Conservation (phyloP, 192 early-diverging fungal species). For the Coemansia sp. region DNA sequence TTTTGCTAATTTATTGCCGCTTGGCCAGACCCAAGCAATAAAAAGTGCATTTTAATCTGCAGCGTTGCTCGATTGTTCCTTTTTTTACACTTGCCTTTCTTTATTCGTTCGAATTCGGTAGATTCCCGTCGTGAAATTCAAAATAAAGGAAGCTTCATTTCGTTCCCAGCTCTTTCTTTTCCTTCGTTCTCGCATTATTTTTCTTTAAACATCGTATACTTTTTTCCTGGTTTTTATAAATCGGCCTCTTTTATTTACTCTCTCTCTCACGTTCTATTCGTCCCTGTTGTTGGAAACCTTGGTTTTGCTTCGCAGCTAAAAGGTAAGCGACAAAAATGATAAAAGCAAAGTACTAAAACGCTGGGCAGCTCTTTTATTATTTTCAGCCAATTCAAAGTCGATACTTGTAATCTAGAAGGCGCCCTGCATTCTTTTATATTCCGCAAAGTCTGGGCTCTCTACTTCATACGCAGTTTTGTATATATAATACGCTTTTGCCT, state of each 20-base stretch:
- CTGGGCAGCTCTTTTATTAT: not conserved
- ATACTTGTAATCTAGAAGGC: not conserved
- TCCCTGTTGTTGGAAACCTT: too few species aligned
- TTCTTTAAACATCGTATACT: not conserved
- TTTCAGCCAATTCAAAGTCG: not conserved
- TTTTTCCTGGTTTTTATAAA: not conserved
- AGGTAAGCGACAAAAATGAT: not conserved
- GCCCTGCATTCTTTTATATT: not conserved
- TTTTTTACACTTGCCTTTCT: not conserved
- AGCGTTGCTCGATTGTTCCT: not conserved
- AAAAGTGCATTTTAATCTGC: not conserved
- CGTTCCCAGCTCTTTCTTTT: not conserved
- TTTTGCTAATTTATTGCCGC: not conserved
- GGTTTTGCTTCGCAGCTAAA: too few species aligned
- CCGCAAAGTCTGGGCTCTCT: too few species aligned
- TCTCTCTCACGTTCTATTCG: not conserved
- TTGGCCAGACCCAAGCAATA: not conserved
- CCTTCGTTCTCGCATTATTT: not conserved
- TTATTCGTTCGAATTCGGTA: constrained; percentile 1
- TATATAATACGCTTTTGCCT: too few species aligned
- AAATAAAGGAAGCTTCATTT: not conserved
- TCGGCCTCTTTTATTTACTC: not conserved
- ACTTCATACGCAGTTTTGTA: too few species aligned
- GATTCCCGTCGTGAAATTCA: not conserved
- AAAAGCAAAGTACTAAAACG: not conserved